Evolutionary conservation across 1,284 basidiomycete species (phyloP), one percentile per base, ranked within the genome.

Genomic region (Irpex lacteus): DNA sequence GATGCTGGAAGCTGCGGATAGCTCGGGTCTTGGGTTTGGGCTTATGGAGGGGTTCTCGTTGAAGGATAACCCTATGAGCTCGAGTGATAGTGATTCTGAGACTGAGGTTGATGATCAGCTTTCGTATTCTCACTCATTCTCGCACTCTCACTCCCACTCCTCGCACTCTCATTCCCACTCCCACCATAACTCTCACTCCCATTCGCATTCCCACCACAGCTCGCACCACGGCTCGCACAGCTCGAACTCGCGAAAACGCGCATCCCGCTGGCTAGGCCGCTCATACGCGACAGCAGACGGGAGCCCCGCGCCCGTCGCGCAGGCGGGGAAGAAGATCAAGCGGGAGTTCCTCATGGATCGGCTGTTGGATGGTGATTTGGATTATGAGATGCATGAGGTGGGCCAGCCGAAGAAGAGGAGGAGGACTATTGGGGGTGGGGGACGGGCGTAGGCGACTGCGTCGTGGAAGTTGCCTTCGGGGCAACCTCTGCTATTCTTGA

Each of bases 31-130:
- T 13, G 69, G 70, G 13, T 55, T 58, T 34, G 73, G 73, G 5
- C 67, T 75, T 19, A 72, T 74, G 72, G 74, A 73, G 58, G 72
- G 70, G 11, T 70, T 75, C 57, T 68, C 68, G 6, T 47, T 67
- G 36, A 67, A 61, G 53, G 62, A 63, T 9, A 36, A 47, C 18
- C 36, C 36, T 34, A 34, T 15, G 37, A 56, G 60, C 5, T 21
- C 65, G 2, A 38, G 32, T 40, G n/a, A 26, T 7, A 56, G 54
- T 26, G 26, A 26, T 26, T 40, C 47, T 18, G 65, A 61, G 50
- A 67, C 66, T 58, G 64, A 56, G 40, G 67, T 70, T 40, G 68
- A 67, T 15, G 66, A 65, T 8, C 67, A 68, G n/a, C 37, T 58
- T 44, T 60, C 63, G 21, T 67, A 62, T 26, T 13, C 7, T 44